Base-by-base conservation (phyloP, 495 filamentous ascomycete species). In the Rhizodiscina lignyota region DNA sequence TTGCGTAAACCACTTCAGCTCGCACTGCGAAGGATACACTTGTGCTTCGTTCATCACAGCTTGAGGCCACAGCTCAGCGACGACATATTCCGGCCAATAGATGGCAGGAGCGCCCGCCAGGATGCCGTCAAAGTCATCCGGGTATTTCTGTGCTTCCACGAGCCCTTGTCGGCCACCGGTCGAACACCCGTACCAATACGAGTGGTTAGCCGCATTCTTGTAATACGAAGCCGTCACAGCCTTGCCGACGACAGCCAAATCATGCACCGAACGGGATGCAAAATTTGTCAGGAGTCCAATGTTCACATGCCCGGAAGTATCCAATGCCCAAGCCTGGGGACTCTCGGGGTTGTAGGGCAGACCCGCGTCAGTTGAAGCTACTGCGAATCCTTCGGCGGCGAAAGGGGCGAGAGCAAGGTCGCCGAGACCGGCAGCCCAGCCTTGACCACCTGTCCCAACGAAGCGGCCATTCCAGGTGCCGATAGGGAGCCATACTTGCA, bases 401-500 rank as follows among this genome's bases (percentile, higher is more conserved):
- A n/a, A n/a, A n/a, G n/a, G n/a, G n/a, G n/a, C n/a, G n/a, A n/a
- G n/a, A n/a, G n/a, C n/a, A n/a, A n/a, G n/a, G n/a, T n/a, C n/a
- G 18, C 18, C 30, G 30, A 18, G 18, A 18, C 30, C 30, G 18
- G 30, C 30, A 10, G 18, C 18, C 8, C 8, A 16, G 18, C 30
- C 30, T 6, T 49, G 58, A 1, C 66, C 63, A 5, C 66, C 63
- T 10, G 59, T 23, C 4, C 44, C 53, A 26, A 54, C 46, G 18
- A 67, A 44, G 1, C 58, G 41, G 4, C 46, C 50, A 30, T 64
- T 65, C 61, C 60, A 64, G 5, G 13, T 30, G 4, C 52, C 36
- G 5, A 52, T 32, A 0, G 61, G 62, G 0, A 67, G 50, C 47
- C 55, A 57, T 5, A 56, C 37, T 19, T 51, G 38, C 5, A 55